Conservation (phyloP, 1,284 basidiomycete species). For the Prillingera fragicola region DNA sequence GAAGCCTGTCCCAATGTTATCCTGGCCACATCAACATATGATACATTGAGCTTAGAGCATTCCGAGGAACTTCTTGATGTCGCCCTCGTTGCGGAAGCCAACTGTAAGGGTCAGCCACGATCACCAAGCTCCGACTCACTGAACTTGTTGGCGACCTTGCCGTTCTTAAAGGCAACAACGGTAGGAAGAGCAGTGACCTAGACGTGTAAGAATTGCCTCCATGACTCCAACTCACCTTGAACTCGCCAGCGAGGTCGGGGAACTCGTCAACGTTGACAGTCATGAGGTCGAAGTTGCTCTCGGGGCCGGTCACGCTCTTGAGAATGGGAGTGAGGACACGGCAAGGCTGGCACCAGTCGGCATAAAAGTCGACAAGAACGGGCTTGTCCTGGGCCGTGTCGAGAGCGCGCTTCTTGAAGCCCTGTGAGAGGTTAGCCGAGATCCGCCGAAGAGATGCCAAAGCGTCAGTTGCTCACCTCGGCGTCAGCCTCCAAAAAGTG, state of each 20-base stretch:
- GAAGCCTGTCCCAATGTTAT: not conserved
- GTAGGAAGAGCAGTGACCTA: constrained; percentile 45
- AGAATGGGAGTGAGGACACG: constrained; percentile 44
- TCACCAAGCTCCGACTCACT: constrained; percentile 25
- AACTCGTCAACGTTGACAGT: constrained; percentile 44
- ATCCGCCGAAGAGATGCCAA: not conserved
- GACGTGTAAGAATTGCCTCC: not conserved
- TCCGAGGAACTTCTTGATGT: constrained; percentile 43
- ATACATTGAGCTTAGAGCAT: constrained; percentile 21
- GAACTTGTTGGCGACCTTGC: constrained; percentile 44
- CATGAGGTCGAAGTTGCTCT: constrained; percentile 37
- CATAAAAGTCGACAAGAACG: constrained; percentile 47
- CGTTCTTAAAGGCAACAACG: constrained; percentile 48
- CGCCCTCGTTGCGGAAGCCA: constrained; percentile 37
- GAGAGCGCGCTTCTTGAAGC: constrained; percentile 25
- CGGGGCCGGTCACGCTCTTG: constrained; percentile 37
- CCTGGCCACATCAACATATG: not conserved
- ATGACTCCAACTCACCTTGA: constrained; percentile 29
- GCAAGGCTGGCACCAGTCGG: constrained; percentile 47
- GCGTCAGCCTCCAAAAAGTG: constrained; percentile 33
- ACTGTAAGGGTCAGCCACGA: constrained; percentile 22
- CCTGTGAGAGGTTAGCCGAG: constrained; percentile 13
- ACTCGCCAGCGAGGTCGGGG: constrained; percentile 42
- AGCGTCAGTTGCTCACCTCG: constrained; percentile 14
- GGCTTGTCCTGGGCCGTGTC: constrained; percentile 28